Base-by-base conservation (phyloP, 352 stramenopile genomes). In the Globisporangium paddicum region DNA sequence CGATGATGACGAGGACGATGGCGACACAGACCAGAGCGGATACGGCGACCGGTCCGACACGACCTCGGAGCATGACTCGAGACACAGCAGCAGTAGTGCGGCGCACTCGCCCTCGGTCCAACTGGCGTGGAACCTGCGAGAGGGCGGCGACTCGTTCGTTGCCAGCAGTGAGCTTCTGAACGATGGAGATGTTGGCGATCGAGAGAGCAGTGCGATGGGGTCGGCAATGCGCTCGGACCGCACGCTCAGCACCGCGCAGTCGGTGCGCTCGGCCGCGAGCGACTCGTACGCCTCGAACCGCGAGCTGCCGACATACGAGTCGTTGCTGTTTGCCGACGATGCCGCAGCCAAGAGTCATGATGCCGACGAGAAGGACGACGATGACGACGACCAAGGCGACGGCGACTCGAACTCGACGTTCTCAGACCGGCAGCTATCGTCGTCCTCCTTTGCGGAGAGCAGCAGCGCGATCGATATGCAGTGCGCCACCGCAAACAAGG, bases 271-370 rank as follows among this genome's bases (percentile, higher is more conserved):
- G 1, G 30, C 21, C 0, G 32, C 19, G 6, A 57, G 54, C 21
- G 68, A 75, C n/a, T 76, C 68, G 54, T 76, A 76, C 44, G 65
- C 68, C 11, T 75, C 68, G 4, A 35, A 40, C 2, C 64, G 48
- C 4, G 60, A 71, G 23, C 37, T 62, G 16, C 14, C 21, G 6
- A 53, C 40, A 25, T 61, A 65, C 42, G 54, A 64, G 35, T 67
- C 60, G 34, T 37, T 50, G n/a, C 30, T 67, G 16, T 67, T 67
- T 18, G 37, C 47, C 2, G 55, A 60, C 21, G 60, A 62, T 23
- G 25, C 8, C 5, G 28, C 25, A 13, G 53, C 28, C 19, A 21
- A 53, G 21, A 61, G n/a, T 8, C 25, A 28, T 11, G 19, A 34
- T 8, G 52, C 51, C 5, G 25, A 21, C 60, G 60, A 42, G 6